phyloP scores from a whole-genome alignment of 208 protist genomes.

The Wallacemonas sp. region DNA sequence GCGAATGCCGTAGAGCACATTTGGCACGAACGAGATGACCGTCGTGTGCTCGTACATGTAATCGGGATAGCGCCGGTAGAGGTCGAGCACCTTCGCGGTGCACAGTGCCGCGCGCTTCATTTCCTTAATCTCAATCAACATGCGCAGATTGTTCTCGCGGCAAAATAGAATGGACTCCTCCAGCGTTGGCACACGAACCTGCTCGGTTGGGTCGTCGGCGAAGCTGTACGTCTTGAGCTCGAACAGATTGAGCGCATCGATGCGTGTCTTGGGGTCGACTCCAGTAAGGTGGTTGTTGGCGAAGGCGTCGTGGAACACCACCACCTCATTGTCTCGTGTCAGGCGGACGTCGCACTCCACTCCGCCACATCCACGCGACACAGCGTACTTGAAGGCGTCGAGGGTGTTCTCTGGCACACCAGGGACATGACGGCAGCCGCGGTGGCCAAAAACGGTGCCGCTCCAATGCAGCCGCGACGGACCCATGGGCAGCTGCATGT shows the following conservation, averaged over 20 bases:
- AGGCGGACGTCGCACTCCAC: slow-evolving; percentile 88
- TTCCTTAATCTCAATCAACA: slow-evolving; percentile 91
- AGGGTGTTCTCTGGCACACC: slow-evolving; percentile 88
- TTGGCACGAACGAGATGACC: slow-evolving; percentile 81
- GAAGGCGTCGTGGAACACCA: slow-evolving; percentile 81
- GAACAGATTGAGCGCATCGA: slow-evolving; percentile 70
- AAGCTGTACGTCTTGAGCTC: slow-evolving; percentile 70
- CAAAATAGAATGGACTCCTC: slow-evolving; percentile 86
- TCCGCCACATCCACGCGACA: slow-evolving; percentile 60
- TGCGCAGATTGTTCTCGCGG: slow-evolving; percentile 62
- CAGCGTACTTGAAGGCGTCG: slow-evolving; percentile 81
- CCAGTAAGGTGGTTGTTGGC: slow-evolving; percentile 40
- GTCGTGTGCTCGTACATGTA: slow-evolving; percentile 89
- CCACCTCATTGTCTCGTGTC: slow-evolving; percentile 79
- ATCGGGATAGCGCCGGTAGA: slow-evolving; percentile 79
- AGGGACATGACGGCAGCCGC: slow-evolving; percentile 69
- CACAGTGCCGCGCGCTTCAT: slow-evolving; percentile 44
- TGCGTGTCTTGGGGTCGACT: slow-evolving; percentile 40
- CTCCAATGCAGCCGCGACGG: slow-evolving; percentile 76
- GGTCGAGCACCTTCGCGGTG: slow-evolving; percentile 73
- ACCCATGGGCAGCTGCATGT: slow-evolving; percentile 73
- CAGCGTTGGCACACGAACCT: slow-evolving; percentile 78
- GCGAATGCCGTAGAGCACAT: slow-evolving; percentile 70
- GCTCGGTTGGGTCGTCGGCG: slow-evolving; percentile 55
- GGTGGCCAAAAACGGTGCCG: slow-evolving; percentile 84